Evolutionary conservation across 371 early-diverging fungal genomes (phyloP).

Genomic region (Mucor lusitanicus): DNA sequence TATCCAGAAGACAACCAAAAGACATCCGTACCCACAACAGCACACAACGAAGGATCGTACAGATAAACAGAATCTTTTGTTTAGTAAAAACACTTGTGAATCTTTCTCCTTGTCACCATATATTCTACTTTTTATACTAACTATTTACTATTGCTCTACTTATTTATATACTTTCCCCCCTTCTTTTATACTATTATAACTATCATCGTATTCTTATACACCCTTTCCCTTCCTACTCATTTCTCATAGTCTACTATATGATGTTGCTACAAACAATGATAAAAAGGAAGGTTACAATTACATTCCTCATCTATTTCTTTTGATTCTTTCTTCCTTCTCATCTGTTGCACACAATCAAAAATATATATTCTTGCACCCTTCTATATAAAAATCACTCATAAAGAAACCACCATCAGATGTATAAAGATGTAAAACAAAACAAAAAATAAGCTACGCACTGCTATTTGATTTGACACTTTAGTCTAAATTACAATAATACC

Average conservation of each 20-base stretch:
- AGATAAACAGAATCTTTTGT: constrained; percentile 3
- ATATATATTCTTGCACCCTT: background rate
- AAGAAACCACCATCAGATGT: background rate
- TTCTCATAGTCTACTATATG: background rate
- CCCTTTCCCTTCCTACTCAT: background rate
- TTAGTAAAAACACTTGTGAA: background rate
- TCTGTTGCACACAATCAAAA: background rate
- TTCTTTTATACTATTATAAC: background rate
- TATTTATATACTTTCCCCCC: background rate
- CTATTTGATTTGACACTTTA: background rate
- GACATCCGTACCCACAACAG: background rate
- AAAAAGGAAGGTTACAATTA: background rate
- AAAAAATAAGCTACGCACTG: background rate
- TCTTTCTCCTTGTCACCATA: background rate
- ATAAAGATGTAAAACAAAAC: background rate
- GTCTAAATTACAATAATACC: background rate
- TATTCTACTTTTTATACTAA: background rate
- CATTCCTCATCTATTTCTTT: background rate
- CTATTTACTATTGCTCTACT: background rate
- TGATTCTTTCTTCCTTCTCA: background rate
- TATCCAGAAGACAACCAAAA: constrained; percentile 10
- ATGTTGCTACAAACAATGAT: background rate
- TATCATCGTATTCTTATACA: background rate
- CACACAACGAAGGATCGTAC: background rate
- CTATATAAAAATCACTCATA: background rate